Conservation (phyloP, 805 yeast genomes). For the Schwanniomyces occidentalis region DNA sequence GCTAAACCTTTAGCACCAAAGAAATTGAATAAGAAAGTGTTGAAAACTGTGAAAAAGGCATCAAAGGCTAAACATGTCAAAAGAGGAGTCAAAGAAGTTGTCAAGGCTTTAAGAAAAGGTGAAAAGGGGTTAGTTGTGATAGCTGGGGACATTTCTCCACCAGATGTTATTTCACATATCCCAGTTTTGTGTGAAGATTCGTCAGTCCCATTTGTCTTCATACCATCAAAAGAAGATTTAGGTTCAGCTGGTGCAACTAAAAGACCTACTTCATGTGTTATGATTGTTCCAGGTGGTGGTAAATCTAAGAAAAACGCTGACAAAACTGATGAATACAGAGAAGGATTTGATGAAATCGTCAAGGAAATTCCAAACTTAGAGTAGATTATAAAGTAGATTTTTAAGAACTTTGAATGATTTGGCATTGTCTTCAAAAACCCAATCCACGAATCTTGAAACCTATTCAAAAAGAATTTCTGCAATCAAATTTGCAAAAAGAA, state of each 20-base stretch:
- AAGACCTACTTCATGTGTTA: slow-evolving; percentile 97
- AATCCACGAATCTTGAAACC: no score
- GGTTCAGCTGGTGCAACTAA: slow-evolving; percentile 99
- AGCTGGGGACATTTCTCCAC: slow-evolving; percentile 98
- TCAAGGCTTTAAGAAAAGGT: slow-evolving; percentile 95
- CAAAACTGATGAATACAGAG: slow-evolving; percentile 82
- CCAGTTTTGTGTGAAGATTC: slow-evolving; percentile 97
- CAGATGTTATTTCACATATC: slow-evolving; percentile 94
- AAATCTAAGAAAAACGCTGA: slow-evolving; percentile 73
- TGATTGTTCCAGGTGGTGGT: slow-evolving; percentile 96
- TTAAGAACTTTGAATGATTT: no score
- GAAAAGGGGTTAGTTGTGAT: slow-evolving; percentile 94
- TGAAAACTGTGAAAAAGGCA: slow-evolving; percentile 96
- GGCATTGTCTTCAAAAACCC: no score
- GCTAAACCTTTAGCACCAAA: slow-evolving; percentile 95
- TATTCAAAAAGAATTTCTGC: no score
- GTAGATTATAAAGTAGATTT: no score
- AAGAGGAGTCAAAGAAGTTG: slow-evolving; percentile 98
- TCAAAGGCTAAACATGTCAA: slow-evolving; percentile 97
- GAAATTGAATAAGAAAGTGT: slow-evolving; percentile 90
- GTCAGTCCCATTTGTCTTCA: slow-evolving; percentile 86
- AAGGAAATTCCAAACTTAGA: slow-evolving; percentile 70
- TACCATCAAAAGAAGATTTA: slow-evolving; percentile 96
- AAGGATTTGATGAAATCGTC: slow-evolving; percentile 87
- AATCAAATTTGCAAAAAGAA: no score